Base-by-base conservation (phyloP, 2,329 filamentous ascomycete species). In the Aspergillus japonicus region DNA sequence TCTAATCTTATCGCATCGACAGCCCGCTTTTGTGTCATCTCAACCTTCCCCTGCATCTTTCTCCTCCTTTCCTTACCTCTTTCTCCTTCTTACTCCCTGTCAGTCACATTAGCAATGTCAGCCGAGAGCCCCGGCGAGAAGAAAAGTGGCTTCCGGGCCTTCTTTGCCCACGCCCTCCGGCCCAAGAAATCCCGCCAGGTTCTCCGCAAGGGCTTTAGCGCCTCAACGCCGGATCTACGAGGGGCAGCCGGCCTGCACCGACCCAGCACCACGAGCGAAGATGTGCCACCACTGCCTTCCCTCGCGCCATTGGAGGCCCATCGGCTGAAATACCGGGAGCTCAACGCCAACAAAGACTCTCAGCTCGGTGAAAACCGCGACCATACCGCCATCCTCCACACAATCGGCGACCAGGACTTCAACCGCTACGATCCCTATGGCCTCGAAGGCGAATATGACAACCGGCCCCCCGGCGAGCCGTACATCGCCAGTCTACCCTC, bases 401-500 rank as follows among this genome's bases (percentile, higher is more conserved):
- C 72, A 4, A 64, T 77, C 19, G 74, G 75, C 39, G 52, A 74
- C 26, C 64, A 71, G 12, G 74, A 75, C 29, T 65, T 69, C 26
- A 72, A 74, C 12, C 62, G 62, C 39, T 63, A 60, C 50, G 62
- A 62, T 26, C 57, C 60, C 7, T 54, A 62, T 39, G 59, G 35
- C 42, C 23, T 54, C 11, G 55, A 65, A 16, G 23, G 56, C 11
- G 48, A 67, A 7, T 55, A 67, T 57, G 70, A 64, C 50, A 62
- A 58, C 59, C 70, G 69, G 56, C 64, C 69, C 3, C 73, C 71
- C 2, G 77, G 66, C 7, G 80, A 84, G 56, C 64, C 65, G 6
- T 68, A 79, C 16, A 74, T 85, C 35, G 76, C 76, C 1, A 80
- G 75, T 47, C 68, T 86, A 14, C 70, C 82, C 4, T 62, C 73